These are phyloP conservation scores for Corymbia maculata DNA, from an alignment of 345 rosid genomes.

Conservation along the genomic window DNA sequence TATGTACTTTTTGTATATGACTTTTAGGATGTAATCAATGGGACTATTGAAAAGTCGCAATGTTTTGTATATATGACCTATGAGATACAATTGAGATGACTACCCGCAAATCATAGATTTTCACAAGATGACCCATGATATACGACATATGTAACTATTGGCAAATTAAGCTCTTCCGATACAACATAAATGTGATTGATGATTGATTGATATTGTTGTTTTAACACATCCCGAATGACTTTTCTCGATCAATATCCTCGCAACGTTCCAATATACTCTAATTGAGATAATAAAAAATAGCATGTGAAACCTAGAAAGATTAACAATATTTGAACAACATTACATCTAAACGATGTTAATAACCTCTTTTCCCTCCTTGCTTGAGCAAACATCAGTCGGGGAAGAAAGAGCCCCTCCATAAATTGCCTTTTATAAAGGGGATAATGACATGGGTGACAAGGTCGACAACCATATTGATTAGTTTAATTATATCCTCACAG, in stretches of 20 bases:
- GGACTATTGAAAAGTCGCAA: no score
- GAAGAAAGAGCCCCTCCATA: background rate
- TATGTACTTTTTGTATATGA: background rate
- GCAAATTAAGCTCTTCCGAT: background rate
- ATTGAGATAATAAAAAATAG: background rate
- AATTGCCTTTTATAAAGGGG: background rate
- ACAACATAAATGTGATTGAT: background rate
- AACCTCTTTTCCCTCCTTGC: background rate
- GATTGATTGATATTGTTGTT: background rate
- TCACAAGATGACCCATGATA: background rate
- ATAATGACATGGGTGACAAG: background rate
- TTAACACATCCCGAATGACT: background rate
- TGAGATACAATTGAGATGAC: background rate
- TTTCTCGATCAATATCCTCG: background rate
- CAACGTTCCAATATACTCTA: background rate
- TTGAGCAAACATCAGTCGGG: no score
- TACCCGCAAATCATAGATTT: background rate
- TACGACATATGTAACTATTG: background rate
- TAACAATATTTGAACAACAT: no score
- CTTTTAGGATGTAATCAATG: no score
- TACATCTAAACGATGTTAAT: background rate
- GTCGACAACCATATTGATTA: background rate
- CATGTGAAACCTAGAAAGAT: background rate
- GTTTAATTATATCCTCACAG: background rate
- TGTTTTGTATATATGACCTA: no score